These are phyloP conservation scores for Spongispora temasekensis DNA, from an alignment of 1,284 basidiomycete genomes.

Conservation along the genomic window DNA sequence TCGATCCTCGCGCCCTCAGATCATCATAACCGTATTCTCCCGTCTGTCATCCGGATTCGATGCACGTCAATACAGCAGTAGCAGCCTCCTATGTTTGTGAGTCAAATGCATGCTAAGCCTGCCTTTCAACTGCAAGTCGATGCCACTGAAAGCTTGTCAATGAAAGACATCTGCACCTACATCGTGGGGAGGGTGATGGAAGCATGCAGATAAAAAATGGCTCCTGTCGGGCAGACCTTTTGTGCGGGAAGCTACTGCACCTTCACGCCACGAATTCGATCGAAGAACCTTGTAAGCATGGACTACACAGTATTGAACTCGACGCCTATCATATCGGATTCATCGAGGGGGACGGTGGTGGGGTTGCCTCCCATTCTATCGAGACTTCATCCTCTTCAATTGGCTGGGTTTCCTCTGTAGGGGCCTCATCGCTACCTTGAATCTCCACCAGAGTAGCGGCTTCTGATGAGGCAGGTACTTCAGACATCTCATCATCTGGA, in stretches of 20 bases:
- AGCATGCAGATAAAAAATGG: too few relatives aligned
- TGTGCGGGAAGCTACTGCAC: too few relatives aligned
- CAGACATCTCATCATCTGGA: constrained; percentile 26
- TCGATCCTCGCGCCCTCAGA: too few relatives aligned
- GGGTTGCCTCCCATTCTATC: constrained; percentile 36
- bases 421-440: constrained; percentile 10
- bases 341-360: constrained; percentile 23
- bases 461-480: constrained; percentile 17
- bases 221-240: too few relatives aligned
- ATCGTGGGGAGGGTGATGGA: too few relatives aligned
- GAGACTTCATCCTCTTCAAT: constrained; percentile 30
- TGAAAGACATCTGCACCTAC: too few relatives aligned
- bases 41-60: neutral
- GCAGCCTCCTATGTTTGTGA: too few relatives aligned
- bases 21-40: neutral
- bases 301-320: too few relatives aligned
- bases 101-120: too few relatives aligned
- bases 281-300: too few relatives aligned
- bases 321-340: neutral
- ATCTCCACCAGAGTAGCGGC: constrained; percentile 22
- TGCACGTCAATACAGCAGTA: neutral
- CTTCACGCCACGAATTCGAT: too few relatives aligned
- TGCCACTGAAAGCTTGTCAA: constrained; percentile 14
- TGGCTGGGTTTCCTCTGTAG: constrained; percentile 27
- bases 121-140: constrained; percentile 1